Base-by-base conservation (phyloP, 805 yeast genomes). In the Kluyveromyces dobzhanskii region DNA sequence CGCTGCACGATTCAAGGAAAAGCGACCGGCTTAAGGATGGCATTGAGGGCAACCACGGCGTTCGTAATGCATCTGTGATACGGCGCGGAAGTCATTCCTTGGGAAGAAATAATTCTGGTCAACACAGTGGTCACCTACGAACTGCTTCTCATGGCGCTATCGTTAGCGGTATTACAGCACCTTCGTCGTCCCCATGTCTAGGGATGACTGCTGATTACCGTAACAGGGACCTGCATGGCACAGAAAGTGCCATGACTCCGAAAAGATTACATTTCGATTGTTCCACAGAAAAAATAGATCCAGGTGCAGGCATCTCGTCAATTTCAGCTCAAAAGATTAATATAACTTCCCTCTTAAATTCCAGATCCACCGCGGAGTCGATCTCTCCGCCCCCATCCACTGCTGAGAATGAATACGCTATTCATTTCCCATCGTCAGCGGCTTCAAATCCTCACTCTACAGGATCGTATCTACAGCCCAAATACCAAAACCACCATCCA, bases 341-440 rank as follows among this genome's bases (percentile, higher is more conserved):
- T 29, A 48, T 56, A 19, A 47, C 58, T n/a, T 48, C 54, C 18
- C 50, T 59, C 54, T 32, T 51, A 19, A 48, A 45, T 38, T 46
- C 54, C 13, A 43, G 37, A 31, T 33, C 43, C 4, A 35, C 31
- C 11, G 44, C 33, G 17, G 42, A 38, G 13, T 19, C 41, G 9
- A 38, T 35, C 12, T 27, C 32, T 36, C 45, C 26, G 38, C 45
- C 30, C 30, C 38, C 16, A 34, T 35, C 35, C 21, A 29, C 30
- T 33, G 38, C 21, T 13, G 43, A 30, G 13, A 12, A 14, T 26
- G 34, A 29, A 13, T 27, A 30, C 18, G 26, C 21, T 27, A 26
- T 21, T 4, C 38, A 35, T 8, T 28, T 35, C 33, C 40, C 30
- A 14, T 19, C 38, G 8, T 26, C 38, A 3, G 21, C 38, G n/a